Conservation (phyloP, 2,329 filamentous ascomycete species). For the Monilinia fructigena region DNA sequence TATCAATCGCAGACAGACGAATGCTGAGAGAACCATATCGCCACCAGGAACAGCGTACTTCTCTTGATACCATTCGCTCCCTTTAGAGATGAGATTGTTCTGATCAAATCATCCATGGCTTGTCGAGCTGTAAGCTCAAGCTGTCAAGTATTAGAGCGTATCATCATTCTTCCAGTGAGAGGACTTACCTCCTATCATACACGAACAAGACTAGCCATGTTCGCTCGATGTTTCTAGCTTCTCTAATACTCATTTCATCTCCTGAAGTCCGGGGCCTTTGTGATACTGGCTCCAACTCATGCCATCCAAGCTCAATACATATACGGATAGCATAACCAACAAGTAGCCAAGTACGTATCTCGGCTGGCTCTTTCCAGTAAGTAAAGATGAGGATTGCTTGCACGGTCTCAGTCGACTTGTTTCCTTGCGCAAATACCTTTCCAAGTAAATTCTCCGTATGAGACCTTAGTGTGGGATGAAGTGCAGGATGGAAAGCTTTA, state of each 20-base stretch:
- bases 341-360: slow-evolving; percentile 44
- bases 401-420: slow-evolving; percentile 43
- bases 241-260: slow-evolving; percentile 24
- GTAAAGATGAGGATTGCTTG: slow-evolving; percentile 45
- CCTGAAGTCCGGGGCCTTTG: slow-evolving; percentile 21
- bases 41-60: slow-evolving; percentile 37
- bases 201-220: slow-evolving; percentile 45
- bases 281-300: slow-evolving; percentile 32
- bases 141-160: slow-evolving; percentile 29
- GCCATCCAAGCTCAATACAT: slow-evolving; percentile 45
- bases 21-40: slow-evolving; percentile 43
- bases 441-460: slow-evolving; percentile 40
- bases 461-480: slow-evolving; percentile 37
- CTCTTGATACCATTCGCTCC: slow-evolving; percentile 42
- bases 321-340: slow-evolving; percentile 45
- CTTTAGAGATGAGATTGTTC: slow-evolving; percentile 42
- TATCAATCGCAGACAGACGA: slow-evolving; percentile 42
- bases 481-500: slow-evolving; percentile 42
- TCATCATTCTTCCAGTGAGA: neutral
- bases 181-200: slow-evolving; percentile 43
- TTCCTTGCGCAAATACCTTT: slow-evolving; percentile 39
- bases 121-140: slow-evolving; percentile 45
- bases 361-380: slow-evolving; percentile 46
- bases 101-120: slow-evolving; percentile 46
- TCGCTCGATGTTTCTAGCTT: slow-evolving; percentile 42